Evolutionary conservation across 352 stramenopile species (phyloP), one percentile per base, ranked within the genome.

Genomic region (Phytophthora pini): DNA sequence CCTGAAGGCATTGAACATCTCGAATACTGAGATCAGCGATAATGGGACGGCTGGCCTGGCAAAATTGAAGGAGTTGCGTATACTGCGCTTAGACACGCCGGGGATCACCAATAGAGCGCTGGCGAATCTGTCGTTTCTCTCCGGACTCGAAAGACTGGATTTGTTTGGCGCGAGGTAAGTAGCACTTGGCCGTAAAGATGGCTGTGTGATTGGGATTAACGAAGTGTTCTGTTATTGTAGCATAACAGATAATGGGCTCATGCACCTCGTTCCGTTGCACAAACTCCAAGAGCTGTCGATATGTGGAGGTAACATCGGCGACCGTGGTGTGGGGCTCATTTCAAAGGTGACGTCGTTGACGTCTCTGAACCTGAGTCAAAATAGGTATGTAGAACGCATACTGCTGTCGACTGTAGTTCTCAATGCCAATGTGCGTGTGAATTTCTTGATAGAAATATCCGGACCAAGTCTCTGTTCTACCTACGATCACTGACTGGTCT

Each of bases 341-440:
- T 89, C 79, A n/a, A 89, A 89, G 24, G 70, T 94, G 52, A 89
- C 76, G 41, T 85, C 77, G 15, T 69, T 94, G 49, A 83, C 70
- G 49, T 86, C 79, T n/a, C 70, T 94, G 43, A 94, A 94, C 55
- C 45, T 94, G 61, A 91, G 84, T 66, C 86, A 94, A 58, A 94
- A 94, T 76, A 83, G 80, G 86, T 84, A 51, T 0, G 57, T 17
- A 7, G 5, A 46, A 4, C 15, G 8, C 10, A 9, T 36, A 36
- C 31, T 12, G 31, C 13, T 36, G 8, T 36, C 31, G 31, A 4
- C 31, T 36, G 31, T 3, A 13, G 5, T 36, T 12, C 11, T 13
- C 31, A 34, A 3, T 4, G 13, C 31, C 13, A 36, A 36, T 9
- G 7, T 54, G 29, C 2, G 31, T 58, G 40, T 39, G 38, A 20